Evolutionary conservation across 2,329 filamentous ascomycete genomes (phyloP).

Genomic region (Sporothrix euskadiensis): DNA sequence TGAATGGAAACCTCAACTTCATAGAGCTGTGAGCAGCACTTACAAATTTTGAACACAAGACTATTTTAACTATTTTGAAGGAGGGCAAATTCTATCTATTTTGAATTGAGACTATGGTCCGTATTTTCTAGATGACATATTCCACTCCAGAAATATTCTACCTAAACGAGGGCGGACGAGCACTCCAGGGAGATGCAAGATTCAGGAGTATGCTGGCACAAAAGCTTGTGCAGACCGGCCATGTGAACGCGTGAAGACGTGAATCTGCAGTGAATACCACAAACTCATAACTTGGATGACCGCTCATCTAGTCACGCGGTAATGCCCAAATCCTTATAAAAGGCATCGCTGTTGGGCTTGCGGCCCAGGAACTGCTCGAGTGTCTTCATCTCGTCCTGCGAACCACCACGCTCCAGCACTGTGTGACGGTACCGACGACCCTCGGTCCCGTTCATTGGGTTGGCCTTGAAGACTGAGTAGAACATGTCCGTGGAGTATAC

Average conservation of each 20-base stretch:
- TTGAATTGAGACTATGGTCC: not conserved
- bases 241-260: too few species aligned
- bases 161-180: too few species aligned
- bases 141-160: not conserved
- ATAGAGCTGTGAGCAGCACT: not conserved
- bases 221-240: not conserved
- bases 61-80: not conserved
- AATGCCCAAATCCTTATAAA: conserved; percentile 74
- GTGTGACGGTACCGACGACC: conserved; percentile 76
- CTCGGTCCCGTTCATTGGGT: conserved; percentile 75
- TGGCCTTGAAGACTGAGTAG: conserved; percentile 71
- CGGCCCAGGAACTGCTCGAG: conserved; percentile 76
- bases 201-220: not conserved
- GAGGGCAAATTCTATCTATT: not conserved
- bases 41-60: too few species aligned
- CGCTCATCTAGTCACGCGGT: conserved; percentile 32
- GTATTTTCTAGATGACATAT: not conserved
- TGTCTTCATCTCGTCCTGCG: conserved; percentile 77
- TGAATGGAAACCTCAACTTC: not conserved
- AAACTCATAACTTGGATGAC: conserved; percentile 1
- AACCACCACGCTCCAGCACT: conserved; percentile 75
- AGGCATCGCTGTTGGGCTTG: conserved; percentile 74
- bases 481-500: conserved; percentile 89
- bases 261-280: too few species aligned
- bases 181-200: not conserved